Evolutionary conservation across 2,329 filamentous ascomycete species (phyloP).

Genomic region (Fusarium piperis): DNA sequence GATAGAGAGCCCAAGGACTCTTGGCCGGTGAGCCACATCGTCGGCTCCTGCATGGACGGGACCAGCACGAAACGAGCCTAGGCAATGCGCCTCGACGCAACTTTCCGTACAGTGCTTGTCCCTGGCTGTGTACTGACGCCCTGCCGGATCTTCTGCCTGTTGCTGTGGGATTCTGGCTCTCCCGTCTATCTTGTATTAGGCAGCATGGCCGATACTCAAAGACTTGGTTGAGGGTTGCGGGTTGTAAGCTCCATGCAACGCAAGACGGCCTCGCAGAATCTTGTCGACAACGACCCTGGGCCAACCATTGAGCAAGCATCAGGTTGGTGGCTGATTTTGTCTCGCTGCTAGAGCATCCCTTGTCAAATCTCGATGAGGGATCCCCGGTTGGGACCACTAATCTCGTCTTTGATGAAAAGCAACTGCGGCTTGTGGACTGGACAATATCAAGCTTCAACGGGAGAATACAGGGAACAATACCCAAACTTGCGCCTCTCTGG

Average conservation of each 20-base stretch:
- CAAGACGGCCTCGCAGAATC: not conserved
- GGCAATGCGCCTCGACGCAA: conserved; percentile 20
- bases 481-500: not conserved
- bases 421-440: not conserved
- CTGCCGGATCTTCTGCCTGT: not conserved
- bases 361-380: not conserved
- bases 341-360: not conserved
- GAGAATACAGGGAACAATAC: not conserved
- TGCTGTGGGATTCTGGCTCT: conserved; percentile 9
- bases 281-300: not conserved
- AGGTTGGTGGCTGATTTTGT: conserved; percentile 1
- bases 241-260: conserved; percentile 1
- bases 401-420: not conserved
- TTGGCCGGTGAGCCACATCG: conserved; percentile 14
- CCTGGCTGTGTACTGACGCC: conserved; percentile 4
- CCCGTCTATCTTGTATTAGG: conserved; percentile 11
- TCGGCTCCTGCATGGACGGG: conserved; percentile 7
- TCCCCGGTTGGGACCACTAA: not conserved
- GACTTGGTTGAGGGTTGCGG: not conserved
- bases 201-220: conserved; percentile 14
- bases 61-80: conserved; percentile 10
- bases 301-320: not conserved
- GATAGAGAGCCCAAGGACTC: not conserved
- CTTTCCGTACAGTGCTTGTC: conserved; percentile 27
- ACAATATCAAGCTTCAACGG: not conserved